Conservation (phyloP, 352 stramenopile genomes). For the Stramenopiles sp. region DNA sequence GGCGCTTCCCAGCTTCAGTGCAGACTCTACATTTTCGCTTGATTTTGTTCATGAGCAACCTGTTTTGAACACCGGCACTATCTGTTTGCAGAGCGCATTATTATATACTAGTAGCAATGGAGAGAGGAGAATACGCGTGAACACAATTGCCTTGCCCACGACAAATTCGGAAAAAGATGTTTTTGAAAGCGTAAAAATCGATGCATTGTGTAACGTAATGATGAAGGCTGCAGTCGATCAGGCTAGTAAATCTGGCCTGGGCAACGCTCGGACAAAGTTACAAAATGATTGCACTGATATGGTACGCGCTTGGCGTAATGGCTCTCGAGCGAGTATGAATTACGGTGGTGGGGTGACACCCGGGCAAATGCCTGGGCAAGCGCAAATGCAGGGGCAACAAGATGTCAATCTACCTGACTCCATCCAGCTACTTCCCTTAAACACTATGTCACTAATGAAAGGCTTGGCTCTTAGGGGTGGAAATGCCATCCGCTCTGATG, state of each 20-base stretch:
- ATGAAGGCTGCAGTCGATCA: constrained; percentile 81
- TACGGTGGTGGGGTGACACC: constrained; percentile 21
- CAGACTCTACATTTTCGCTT: constrained; percentile 85
- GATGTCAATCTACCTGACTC: constrained; percentile 60
- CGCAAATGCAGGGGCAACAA: constrained; percentile 43
- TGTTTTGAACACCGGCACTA: constrained; percentile 53
- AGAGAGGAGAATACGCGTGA: constrained; percentile 88
- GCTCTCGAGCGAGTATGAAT: constrained; percentile 17
- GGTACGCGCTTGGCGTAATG: constrained; percentile 60
- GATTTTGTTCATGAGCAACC: constrained; percentile 90
- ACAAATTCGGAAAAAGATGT: constrained; percentile 41
- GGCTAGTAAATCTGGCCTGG: constrained; percentile 73
- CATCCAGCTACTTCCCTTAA: constrained; percentile 75
- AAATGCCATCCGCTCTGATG: constrained; percentile 83
- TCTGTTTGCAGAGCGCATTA: constrained; percentile 84
- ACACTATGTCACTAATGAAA: constrained; percentile 89
- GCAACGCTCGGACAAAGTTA: constrained; percentile 70
- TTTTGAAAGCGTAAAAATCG: constrained; percentile 69
- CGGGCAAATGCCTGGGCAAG: constrained; percentile 42
- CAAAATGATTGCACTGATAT: constrained; percentile 78
- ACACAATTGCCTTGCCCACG: constrained; percentile 84
- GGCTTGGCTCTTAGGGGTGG: constrained; percentile 85
- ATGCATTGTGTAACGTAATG: constrained; percentile 79
- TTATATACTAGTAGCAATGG: constrained; percentile 92
- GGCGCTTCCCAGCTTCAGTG: constrained; percentile 79